Evolutionary conservation across 768 basidiomycete genomes (phyloP), one percentile per base, ranked within the genome.

Genomic region (Russula foetens): DNA sequence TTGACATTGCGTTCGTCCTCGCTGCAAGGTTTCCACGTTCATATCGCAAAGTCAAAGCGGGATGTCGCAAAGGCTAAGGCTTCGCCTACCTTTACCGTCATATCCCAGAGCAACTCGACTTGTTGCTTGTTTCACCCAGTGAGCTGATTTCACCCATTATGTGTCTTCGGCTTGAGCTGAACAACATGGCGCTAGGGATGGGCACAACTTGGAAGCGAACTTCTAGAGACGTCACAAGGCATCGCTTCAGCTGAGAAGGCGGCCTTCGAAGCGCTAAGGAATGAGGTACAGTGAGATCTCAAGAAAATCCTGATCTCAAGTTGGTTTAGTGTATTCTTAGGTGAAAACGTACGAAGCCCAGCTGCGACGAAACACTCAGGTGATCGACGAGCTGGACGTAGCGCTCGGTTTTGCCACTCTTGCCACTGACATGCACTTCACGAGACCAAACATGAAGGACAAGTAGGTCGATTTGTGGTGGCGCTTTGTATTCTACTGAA

Each of bases 311-410:
- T 9, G 28, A n/a, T 44, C 26, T 12, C 38, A 24, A 38, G 28
- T 52, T 23, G 26, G 29, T 46, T 62, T 46, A 14, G 29, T 23
- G 19, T 31, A 53, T 52, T 26, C 41, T 23, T 62, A 93, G 92
- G 85, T 94, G 49, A 86, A 79, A 60, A 74, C 73, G 15, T 75
- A 82, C 63, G 77, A 84, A 12, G 63, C 72, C 6, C 74, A 75
- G 24, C 73, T 98, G n/a, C 79, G 86, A 63, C 77, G 79, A 29
- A 96, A 94, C 68, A 84, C 90, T 4, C 80, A 82, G 28, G 77
- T 93, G 47, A 73, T 94, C 41, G 92, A 95, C 69, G 93, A 98
- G 71, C 72, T 98, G 14, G 95, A 98, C 69, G 84, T 97, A 15
- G 79, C 82, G 0, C 71, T 93, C 3, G 84, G 86, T 0, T 97